These are phyloP conservation scores for Gossypium turneri DNA, from an alignment of 345 rosid genomes.

Conservation along the genomic window DNA sequence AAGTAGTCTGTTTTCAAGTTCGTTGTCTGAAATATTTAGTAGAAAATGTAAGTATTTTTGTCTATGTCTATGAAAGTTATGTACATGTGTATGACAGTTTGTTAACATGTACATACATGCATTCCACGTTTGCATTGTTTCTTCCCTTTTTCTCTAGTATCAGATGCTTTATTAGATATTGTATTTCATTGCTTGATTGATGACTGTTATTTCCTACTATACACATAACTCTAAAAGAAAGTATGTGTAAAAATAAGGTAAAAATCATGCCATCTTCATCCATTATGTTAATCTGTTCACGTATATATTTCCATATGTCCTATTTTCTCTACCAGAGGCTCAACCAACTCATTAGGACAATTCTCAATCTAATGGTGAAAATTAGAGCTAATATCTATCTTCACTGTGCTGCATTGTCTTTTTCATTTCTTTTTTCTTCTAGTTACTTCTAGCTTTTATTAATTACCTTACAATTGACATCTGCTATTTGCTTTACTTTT, in stretches of 20 bases:
- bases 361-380: constrained; percentile 3
- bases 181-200: background rate
- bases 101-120: background rate
- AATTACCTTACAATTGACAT: constrained; percentile 3
- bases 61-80: constrained; percentile 2
- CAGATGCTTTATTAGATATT: constrained; percentile 4
- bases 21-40: constrained; percentile 72
- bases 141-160: background rate
- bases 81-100: background rate
- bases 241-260: background rate
- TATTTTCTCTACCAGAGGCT: background rate
- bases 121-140: background rate
- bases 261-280: background rate
- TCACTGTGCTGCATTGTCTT: background rate
- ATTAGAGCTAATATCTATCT: background rate
- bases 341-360: background rate
- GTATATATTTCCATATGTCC: background rate
- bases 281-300: background rate
- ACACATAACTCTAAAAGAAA: background rate
- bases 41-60: constrained; percentile 54
- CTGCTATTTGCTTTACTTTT: background rate
- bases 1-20: constrained; percentile 91
- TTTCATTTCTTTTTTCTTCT: background rate
- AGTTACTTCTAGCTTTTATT: constrained; percentile 11
- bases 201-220: constrained; percentile 1